A percentile compares a stretch with the other conserved stretches of the same genome.
Evolutionary conservation across 2,329 filamentous ascomycete genomes (phyloP).

Genomic region (Cytospora piceicola): DNA sequence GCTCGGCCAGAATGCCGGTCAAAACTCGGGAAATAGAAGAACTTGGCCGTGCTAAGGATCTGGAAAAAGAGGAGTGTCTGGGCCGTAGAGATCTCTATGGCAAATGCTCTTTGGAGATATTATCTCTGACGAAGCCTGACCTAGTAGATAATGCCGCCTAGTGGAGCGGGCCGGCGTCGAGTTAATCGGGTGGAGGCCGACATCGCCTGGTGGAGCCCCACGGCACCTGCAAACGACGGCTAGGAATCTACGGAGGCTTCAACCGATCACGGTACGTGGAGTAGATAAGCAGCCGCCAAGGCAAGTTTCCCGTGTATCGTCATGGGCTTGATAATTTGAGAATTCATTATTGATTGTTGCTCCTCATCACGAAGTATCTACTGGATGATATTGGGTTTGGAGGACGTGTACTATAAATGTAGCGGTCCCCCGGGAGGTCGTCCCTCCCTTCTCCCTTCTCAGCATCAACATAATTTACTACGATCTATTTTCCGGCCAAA

Average conservation of each 20-base stretch:
- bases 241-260: neutral
- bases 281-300: neutral
- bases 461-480: neutral
- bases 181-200: neutral
- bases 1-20: neutral
- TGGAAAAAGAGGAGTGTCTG: neutral
- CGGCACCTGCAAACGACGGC: too few relatives aligned
- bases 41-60: neutral
- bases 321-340: neutral
- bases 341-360: neutral
- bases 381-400: neutral
- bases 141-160: conserved; percentile 1
- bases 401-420: neutral
- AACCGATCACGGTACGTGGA: neutral
- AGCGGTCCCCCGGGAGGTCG: neutral
- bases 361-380: neutral
- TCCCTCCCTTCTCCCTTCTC: neutral
- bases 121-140: neutral
- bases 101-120: neutral
- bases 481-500: neutral
- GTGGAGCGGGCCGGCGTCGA: neutral
- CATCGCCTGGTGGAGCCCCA: neutral
- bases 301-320: neutral
- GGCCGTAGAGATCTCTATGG: neutral
- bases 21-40: neutral